A percentile compares a stretch with the other conserved stretches of the same genome.
phyloP scores from a whole-genome alignment of 768 basidiomycete genomes.

The Lyophyllum shimeji region DNA sequence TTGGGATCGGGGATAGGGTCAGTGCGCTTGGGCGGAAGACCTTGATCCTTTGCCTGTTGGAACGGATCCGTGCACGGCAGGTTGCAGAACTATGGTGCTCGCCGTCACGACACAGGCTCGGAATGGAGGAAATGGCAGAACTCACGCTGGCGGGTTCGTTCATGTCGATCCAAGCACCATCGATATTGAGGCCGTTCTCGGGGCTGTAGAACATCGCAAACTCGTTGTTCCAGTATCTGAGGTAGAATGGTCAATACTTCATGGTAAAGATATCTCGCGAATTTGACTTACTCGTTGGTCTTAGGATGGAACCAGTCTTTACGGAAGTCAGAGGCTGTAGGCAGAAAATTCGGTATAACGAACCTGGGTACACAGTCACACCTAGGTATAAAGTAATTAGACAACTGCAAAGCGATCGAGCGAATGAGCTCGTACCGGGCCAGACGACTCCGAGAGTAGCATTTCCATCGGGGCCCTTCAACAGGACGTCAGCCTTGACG shows the following conservation, averaged over 20 bases:
- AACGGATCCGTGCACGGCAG: slow-evolving; percentile 62
- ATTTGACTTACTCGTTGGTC: slow-evolving; percentile 40
- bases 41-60: slow-evolving; percentile 50
- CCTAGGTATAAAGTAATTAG: slow-evolving; percentile 25
- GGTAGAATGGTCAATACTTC: not conserved
- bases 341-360: slow-evolving; percentile 1
- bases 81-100: slow-evolving; percentile 63
- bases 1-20: slow-evolving; percentile 51
- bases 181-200: slow-evolving; percentile 57
- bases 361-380: slow-evolving; percentile 59
- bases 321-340: not conserved
- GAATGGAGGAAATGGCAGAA: not conserved
- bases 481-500: slow-evolving; percentile 50
- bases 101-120: too few species aligned
- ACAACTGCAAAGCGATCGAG: not conserved
- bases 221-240: slow-evolving; percentile 63
- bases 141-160: slow-evolving; percentile 69
- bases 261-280: too few species aligned
- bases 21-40: slow-evolving; percentile 53
- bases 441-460: slow-evolving; percentile 59
- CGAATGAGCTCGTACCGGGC: slow-evolving; percentile 44
- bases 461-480: slow-evolving; percentile 63
- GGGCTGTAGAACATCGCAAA: slow-evolving; percentile 57
- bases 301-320: slow-evolving; percentile 63
- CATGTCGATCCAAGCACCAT: slow-evolving; percentile 78